phyloP scores from a whole-genome alignment of 1,284 basidiomycete genomes.

The Malassezia furfur region DNA sequence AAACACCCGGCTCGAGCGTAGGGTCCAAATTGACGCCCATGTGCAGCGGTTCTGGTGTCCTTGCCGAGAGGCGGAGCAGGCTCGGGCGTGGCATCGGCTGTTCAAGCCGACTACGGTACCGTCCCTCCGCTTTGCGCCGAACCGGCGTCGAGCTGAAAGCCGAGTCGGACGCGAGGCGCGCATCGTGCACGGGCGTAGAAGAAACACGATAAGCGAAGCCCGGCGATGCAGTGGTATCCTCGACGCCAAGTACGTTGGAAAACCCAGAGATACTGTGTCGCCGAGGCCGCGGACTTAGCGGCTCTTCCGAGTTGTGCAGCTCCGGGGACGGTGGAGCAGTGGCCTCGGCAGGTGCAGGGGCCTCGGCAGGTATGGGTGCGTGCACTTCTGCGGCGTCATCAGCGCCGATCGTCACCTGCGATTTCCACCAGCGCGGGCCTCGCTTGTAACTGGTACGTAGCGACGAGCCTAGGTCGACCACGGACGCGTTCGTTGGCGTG shows the following conservation, averaged over 20 bases:
- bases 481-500: not conserved
- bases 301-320: too few species aligned
- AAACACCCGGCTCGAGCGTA: conserved; percentile 6
- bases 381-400: not conserved
- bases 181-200: too few species aligned
- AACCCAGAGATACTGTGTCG: not conserved
- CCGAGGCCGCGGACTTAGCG: not conserved
- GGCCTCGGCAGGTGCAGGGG: too few species aligned
- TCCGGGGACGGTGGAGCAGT: too few species aligned
- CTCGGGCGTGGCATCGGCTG: conserved; percentile 1
- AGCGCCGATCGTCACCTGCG: not conserved
- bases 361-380: not conserved
- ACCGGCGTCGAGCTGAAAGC: not conserved
- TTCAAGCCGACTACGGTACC: conserved; percentile 13
- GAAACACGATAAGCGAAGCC: too few species aligned
- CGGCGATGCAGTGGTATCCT: too few species aligned
- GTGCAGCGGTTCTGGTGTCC: not conserved
- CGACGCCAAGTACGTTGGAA: too few species aligned
- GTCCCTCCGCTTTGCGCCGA: conserved; percentile 4
- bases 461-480: not conserved
- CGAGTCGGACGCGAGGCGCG: too few species aligned
- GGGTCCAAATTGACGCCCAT: conserved; percentile 6
- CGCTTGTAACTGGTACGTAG: not conserved
- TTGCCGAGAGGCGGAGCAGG: not conserved
- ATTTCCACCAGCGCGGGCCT: not conserved